These are phyloP conservation scores for Halteria grandinella DNA, from an alignment of 73 alveolate genomes.

Conservation along the genomic window DNA sequence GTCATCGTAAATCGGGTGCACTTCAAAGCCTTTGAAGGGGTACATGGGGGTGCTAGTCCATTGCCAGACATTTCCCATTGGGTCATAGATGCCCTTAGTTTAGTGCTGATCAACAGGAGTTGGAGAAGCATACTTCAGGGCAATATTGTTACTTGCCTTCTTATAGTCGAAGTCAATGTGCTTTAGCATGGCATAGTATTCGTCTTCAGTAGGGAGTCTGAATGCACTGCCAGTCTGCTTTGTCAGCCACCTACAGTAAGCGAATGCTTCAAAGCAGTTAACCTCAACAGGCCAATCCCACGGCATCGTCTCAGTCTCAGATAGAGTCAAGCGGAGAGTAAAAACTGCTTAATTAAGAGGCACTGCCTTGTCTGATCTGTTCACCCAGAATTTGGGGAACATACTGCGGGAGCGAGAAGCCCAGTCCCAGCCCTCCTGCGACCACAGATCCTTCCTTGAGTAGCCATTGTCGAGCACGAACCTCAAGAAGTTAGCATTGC, in stretches of 20 bases:
- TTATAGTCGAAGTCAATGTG: neutral
- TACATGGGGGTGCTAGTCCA: conserved; percentile 60
- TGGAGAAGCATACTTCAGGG: conserved; percentile 47
- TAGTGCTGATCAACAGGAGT: conserved; percentile 52
- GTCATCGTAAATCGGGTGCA: conserved; percentile 51
- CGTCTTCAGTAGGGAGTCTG: neutral
- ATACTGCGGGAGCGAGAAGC: neutral
- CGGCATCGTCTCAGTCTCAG: neutral
- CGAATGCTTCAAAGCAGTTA: conserved; percentile 59
- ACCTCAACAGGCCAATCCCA: conserved; percentile 65
- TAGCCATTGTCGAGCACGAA: conserved; percentile 51
- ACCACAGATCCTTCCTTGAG: conserved; percentile 30
- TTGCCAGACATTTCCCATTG: conserved; percentile 64
- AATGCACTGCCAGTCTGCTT: conserved; percentile 42
- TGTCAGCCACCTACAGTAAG: conserved; percentile 58
- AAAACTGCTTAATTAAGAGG: no score
- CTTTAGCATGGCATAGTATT: neutral
- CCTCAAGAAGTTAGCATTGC: conserved; percentile 53
- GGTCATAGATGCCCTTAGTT: conserved; percentile 52
- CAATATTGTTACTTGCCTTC: conserved; percentile 26
- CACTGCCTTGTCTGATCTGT: neutral
- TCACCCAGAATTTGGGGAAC: neutral
- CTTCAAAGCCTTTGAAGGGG: conserved; percentile 55
- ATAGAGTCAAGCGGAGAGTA: neutral
- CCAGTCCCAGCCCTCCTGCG: conserved; percentile 65